phyloP scores from a whole-genome alignment of 2,329 filamentous ascomycete genomes.

The Paraconiothyrium brasiliense region DNA sequence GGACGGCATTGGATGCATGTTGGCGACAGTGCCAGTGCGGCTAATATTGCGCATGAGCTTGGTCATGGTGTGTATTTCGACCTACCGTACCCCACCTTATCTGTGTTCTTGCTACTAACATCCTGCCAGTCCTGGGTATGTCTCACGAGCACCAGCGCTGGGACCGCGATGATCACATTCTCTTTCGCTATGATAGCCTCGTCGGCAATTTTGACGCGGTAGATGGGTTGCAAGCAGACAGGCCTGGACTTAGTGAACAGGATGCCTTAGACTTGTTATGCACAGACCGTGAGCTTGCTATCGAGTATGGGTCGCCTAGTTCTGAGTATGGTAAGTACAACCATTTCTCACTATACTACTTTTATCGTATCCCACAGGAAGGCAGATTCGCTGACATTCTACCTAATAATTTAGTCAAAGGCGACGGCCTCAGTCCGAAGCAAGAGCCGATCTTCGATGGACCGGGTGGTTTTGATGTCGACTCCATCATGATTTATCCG shows the following conservation, averaged over 20 bases:
- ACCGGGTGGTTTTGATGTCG: conserved; percentile 13
- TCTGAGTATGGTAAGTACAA: not conserved
- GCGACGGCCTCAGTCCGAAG: not conserved
- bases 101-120: not conserved
- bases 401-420: not conserved
- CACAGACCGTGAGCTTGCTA: not conserved
- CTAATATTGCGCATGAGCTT: not conserved
- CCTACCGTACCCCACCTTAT: too few species aligned
- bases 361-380: too few species aligned
- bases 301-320: not conserved
- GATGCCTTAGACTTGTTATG: not conserved
- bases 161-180: conserved; percentile 11
- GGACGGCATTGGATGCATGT: not conserved
- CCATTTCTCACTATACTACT: too few species aligned
- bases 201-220: not conserved
- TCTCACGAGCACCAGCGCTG: conserved; percentile 13
- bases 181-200: not conserved
- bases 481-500: conserved; percentile 18
- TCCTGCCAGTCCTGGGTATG: conserved; percentile 12
- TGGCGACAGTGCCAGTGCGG: not conserved
- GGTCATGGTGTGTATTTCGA: not conserved
- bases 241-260: not conserved
- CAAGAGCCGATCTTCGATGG: conserved; percentile 7
- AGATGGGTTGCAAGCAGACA: not conserved
- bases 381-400: too few species aligned